phyloP scores from a whole-genome alignment of 495 filamentous ascomycete species.

The Barbatosphaeria neglecta region DNA sequence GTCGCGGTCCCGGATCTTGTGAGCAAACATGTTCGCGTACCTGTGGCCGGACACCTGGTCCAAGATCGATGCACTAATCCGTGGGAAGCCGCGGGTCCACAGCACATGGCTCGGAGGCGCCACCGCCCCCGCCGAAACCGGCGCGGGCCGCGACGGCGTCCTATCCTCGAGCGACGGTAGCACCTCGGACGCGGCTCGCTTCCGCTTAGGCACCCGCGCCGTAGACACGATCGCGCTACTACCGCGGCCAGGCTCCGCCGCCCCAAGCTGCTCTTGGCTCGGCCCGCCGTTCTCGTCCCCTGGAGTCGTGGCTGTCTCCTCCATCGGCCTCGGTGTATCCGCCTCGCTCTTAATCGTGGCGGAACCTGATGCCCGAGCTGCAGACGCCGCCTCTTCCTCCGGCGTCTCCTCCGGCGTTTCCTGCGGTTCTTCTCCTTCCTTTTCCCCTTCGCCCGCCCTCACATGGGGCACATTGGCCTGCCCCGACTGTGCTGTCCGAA shows the following conservation, averaged over 20 bases:
- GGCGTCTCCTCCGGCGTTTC: no score
- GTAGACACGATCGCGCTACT: no score
- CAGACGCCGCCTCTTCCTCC: neutral
- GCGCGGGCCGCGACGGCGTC: no score
- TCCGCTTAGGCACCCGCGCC: conserved; percentile 25
- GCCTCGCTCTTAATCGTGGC: conserved; percentile 58
- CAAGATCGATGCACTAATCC: conserved; percentile 66
- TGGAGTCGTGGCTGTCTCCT: conserved; percentile 36
- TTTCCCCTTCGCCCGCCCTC: no score
- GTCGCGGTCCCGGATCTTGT: conserved; percentile 69
- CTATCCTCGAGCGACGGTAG: conserved; percentile 3
- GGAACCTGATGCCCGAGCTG: conserved; percentile 8
- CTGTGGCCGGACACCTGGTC: conserved; percentile 79
- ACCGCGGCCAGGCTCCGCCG: conserved; percentile 4
- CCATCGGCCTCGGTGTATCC: conserved; percentile 43
- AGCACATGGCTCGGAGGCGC: conserved; percentile 49
- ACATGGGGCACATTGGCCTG: no score
- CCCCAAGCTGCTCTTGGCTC: conserved; percentile 8
- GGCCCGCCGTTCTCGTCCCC: conserved; percentile 27
- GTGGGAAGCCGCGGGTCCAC: conserved; percentile 65
- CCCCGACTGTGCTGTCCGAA: conserved; percentile 11
- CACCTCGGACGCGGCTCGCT: conserved; percentile 26
- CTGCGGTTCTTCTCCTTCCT: no score
- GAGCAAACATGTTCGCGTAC: conserved; percentile 76
- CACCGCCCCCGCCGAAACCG: no score